Percentiles rank a stretch among this genome's conserved stretches.
Conservation (phyloP, 805 yeast species). For the Ogataea zsoltii region DNA sequence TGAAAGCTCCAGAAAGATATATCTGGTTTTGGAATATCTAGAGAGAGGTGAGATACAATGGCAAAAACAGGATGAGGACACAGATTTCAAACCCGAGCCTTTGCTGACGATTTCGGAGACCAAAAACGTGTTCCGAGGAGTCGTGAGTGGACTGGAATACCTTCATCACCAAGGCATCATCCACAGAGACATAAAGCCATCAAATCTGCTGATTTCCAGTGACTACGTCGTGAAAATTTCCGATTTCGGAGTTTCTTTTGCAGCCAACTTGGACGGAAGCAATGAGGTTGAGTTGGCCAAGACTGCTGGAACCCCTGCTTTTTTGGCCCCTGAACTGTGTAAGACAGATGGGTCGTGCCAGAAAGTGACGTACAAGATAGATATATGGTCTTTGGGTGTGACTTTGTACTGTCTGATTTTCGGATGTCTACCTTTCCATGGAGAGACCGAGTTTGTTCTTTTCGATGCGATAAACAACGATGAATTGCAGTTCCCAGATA, state of each 20-base stretch:
- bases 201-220: constrained; percentile 72
- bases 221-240: constrained; percentile 83
- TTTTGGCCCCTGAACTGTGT: constrained; percentile 92
- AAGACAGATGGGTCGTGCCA: constrained; percentile 52
- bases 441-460: constrained; percentile 80
- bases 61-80: constrained; percentile 46
- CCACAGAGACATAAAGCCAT: constrained; percentile 95
- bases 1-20: constrained; percentile 76
- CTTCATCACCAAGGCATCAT: constrained; percentile 87
- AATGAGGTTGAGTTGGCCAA: constrained; percentile 85
- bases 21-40: constrained; percentile 85
- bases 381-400: constrained; percentile 97
- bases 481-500: constrained; percentile 56
- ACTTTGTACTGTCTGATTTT: constrained; percentile 85
- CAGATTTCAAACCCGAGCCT: constrained; percentile 47
- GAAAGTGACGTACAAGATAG: constrained; percentile 77
- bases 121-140: constrained; percentile 76
- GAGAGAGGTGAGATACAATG: constrained; percentile 90
- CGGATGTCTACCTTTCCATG: constrained; percentile 88
- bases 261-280: constrained; percentile 46
- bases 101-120: constrained; percentile 66
- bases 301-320: constrained; percentile 98
- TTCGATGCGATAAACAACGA: constrained; percentile 77
- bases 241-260: constrained; percentile 96
- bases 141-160: constrained; percentile 84